Conservation (phyloP, 2,329 filamentous ascomycete genomes). For the Hymenoscyphus linearis region DNA sequence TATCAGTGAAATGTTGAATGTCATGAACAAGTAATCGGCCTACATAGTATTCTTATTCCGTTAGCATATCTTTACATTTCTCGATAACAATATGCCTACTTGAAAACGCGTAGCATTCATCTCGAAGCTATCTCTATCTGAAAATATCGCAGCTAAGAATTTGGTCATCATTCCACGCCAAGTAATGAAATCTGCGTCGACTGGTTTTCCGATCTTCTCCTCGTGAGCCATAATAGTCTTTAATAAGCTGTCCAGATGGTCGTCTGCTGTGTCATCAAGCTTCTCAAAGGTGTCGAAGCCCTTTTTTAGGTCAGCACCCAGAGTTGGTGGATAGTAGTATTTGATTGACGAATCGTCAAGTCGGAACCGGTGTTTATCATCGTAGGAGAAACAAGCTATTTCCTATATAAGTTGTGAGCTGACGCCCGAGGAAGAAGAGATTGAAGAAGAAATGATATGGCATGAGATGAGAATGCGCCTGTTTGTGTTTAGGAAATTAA, state of each 20-base stretch:
- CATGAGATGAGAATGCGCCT: not conserved
- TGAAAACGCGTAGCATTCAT: constrained; percentile 94
- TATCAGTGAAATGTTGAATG: constrained; percentile 22
- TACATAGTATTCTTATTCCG: constrained; percentile 50
- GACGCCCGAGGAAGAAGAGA: not conserved
- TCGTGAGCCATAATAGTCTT: constrained; percentile 71
- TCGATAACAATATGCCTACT: constrained; percentile 42
- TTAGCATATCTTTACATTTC: constrained; percentile 9
- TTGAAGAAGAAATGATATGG: not conserved
- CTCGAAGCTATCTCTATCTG: constrained; percentile 81
- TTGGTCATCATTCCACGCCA: constrained; percentile 98
- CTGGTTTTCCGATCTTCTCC: constrained; percentile 57
- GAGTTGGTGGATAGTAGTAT: constrained; percentile 77
- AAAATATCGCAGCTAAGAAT: constrained; percentile 83
- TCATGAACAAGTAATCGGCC: constrained; percentile 19
- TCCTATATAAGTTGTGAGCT: constrained; percentile 49
- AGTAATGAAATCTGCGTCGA: constrained; percentile 76
- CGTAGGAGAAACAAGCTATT: constrained; percentile 89
- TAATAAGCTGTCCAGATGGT: constrained; percentile 81
- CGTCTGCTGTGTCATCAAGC: constrained; percentile 75
- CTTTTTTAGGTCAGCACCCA: constrained; percentile 68
- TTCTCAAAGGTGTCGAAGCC: constrained; percentile 82
- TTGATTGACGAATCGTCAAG: constrained; percentile 74
- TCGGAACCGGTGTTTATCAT: constrained; percentile 71
- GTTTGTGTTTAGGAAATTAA: not conserved